Conservation (phyloP, 306 rosid species). For the Ochetophila trinervis region DNA sequence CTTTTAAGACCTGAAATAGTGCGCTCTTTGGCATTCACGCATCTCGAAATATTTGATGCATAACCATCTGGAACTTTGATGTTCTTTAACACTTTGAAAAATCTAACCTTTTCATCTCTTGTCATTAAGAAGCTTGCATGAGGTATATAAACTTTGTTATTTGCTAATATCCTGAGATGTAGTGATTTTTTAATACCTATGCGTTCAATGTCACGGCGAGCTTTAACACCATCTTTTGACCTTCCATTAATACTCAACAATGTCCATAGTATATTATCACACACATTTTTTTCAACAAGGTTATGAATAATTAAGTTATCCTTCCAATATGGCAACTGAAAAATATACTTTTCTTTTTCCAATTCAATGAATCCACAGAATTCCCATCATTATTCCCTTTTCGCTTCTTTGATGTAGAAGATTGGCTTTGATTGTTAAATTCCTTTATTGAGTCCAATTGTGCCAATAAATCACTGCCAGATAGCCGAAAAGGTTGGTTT, state of each 20-base stretch:
- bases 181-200: background rate
- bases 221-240: slow-evolving; percentile 8
- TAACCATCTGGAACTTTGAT: no score
- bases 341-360: background rate
- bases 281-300: background rate
- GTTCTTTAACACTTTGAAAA: background rate
- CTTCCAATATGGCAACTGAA: background rate
- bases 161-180: background rate
- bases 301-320: background rate
- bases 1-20: background rate
- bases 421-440: no score
- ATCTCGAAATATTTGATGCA: background rate
- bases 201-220: background rate
- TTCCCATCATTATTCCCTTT: no score
- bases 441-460: no score
- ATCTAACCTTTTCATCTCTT: background rate
- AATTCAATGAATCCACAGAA: background rate
- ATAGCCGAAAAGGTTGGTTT: background rate
- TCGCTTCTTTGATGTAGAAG: no score
- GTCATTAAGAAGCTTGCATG: background rate
- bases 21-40: background rate
- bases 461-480: no score
- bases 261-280: slow-evolving; percentile 6
- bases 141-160: background rate
- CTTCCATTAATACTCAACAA: background rate